phyloP scores from a whole-genome alignment of 345 rosid species.

The Citrus australasica region DNA sequence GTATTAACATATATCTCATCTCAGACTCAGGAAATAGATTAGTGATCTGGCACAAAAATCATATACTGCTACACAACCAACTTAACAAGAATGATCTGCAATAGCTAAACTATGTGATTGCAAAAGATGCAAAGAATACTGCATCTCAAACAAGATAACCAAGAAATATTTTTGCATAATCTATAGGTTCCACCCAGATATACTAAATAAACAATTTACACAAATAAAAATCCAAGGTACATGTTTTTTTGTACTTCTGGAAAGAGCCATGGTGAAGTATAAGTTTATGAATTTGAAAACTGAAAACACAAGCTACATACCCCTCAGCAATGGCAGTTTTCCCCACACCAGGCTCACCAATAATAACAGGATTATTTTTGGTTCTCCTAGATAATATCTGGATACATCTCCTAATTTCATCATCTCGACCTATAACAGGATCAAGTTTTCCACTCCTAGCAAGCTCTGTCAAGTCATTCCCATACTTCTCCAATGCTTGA shows the following conservation, averaged over 20 bases:
- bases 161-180: not conserved
- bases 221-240: not conserved
- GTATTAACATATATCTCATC: not conserved
- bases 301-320: constrained; percentile 26
- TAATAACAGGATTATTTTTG: constrained; percentile 90
- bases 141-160: not conserved
- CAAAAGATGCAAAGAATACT: not conserved
- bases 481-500: constrained; percentile 80
- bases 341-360: constrained; percentile 96
- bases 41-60: not conserved
- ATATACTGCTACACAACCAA: not conserved
- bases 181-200: not conserved
- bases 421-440: constrained; percentile 89
- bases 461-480: constrained; percentile 88
- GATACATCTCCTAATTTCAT: constrained; percentile 85
- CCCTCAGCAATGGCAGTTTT: constrained; percentile 94
- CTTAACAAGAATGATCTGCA: not conserved
- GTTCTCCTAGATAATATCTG: constrained; percentile 91
- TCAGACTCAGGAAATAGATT: not conserved
- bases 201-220: not conserved
- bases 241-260: not conserved
- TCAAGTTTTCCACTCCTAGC: constrained; percentile 92
- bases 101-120: not conserved
- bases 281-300: constrained; percentile 2
- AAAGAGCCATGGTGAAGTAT: not conserved